Conservation (phyloP, 345 rosid genomes). For the Camelina sativa region DNA sequence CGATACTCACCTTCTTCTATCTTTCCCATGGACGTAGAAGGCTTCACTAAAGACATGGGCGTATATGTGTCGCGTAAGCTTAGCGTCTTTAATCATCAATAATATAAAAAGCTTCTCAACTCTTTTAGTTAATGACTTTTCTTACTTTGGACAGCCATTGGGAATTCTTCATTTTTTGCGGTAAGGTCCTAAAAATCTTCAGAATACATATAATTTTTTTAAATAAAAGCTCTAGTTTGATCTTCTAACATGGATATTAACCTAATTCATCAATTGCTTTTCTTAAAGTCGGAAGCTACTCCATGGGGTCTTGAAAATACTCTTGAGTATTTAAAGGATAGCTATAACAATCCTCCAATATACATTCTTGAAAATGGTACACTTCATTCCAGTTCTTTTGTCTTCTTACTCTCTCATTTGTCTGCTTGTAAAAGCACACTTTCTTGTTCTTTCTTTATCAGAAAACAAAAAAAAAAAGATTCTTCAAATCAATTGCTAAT, state of each 20-base stretch:
- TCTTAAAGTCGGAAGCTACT: conserved; percentile 42
- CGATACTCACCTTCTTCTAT: conserved; percentile 29
- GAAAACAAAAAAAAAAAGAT: too few relatives aligned
- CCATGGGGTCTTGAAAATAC: conserved; percentile 49
- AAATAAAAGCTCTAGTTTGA: neutral
- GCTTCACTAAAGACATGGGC: conserved; percentile 49
- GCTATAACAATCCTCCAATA: conserved; percentile 52
- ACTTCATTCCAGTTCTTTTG: conserved; percentile 24
- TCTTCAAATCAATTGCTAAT: neutral
- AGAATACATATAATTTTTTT: neutral
- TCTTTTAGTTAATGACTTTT: neutral
- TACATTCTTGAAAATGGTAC: conserved; percentile 57
- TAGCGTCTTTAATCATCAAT: neutral
- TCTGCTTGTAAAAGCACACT: conserved; percentile 3
- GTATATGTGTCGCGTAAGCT: conserved; percentile 34
- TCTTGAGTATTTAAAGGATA: conserved; percentile 47
- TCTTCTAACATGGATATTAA: neutral
- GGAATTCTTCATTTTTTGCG: conserved; percentile 20
- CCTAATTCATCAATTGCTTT: neutral
- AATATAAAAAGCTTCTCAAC: neutral
- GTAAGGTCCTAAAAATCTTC: conserved; percentile 21
- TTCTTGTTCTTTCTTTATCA: neutral
- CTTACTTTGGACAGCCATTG: conserved; percentile 43
- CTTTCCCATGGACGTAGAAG: conserved; percentile 36
- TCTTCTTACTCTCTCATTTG: neutral